A percentile compares a stretch with the other conserved stretches of the same genome.
Conservation (phyloP, 805 yeast genomes). For the Nakazawaea ishiwadae region DNA sequence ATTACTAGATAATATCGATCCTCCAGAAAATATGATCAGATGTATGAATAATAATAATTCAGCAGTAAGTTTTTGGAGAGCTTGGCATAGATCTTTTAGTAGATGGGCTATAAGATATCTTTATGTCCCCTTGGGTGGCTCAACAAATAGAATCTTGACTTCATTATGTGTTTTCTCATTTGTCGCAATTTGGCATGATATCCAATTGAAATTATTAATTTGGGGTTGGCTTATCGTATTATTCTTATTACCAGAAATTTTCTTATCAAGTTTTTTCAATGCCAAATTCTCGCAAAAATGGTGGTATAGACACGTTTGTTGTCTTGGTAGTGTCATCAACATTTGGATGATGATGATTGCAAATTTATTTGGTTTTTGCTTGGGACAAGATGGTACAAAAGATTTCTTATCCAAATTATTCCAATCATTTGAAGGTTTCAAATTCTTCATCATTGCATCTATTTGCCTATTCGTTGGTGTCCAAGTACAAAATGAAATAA, state of each 20-base stretch:
- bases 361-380: conserved; percentile 88
- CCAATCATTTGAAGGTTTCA: conserved; percentile 62
- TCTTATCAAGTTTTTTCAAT: conserved; percentile 45
- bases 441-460: conserved; percentile 58
- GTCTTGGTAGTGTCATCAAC: conserved; percentile 80
- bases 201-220: conserved; percentile 73
- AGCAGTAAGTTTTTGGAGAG: conserved; percentile 95
- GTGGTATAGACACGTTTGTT: conserved; percentile 83
- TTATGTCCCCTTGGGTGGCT: conserved; percentile 89
- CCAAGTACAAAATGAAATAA: conserved; percentile 90
- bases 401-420: conserved; percentile 66
- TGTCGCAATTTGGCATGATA: conserved; percentile 98
- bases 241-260: conserved; percentile 81
- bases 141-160: conserved; percentile 64
- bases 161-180: conserved; percentile 85
- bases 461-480: conserved; percentile 72
- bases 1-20: conserved; percentile 85
- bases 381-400: conserved; percentile 82
- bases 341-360: conserved; percentile 99
- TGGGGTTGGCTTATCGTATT: conserved; percentile 97
- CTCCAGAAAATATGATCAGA: conserved; percentile 97
- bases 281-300: conserved; percentile 31
- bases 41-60: conserved; percentile 94
- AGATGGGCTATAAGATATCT: conserved; percentile 86
- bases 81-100: conserved; percentile 96